Evolutionary conservation across 108 stramenopile genomes (phyloP).

Genomic region (Fragilaria crotonensis): DNA sequence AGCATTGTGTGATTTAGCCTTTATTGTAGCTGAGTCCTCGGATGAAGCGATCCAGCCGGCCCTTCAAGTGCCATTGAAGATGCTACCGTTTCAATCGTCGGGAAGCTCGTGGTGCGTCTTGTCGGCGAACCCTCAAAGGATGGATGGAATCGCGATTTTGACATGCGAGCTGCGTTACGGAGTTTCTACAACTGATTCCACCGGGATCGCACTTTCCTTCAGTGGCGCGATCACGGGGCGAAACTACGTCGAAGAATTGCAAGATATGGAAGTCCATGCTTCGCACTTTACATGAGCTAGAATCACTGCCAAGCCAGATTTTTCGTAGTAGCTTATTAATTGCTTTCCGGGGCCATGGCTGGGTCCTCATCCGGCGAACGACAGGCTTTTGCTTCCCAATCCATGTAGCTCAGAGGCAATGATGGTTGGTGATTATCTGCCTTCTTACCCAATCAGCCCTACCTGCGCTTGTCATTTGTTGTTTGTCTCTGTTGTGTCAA

Average conservation of each 20-base stretch:
- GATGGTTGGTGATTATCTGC: too few species aligned
- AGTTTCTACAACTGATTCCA: slow-evolving; percentile 55
- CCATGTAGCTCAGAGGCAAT: too few species aligned
- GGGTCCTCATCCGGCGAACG: too few species aligned
- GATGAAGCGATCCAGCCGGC: slow-evolving; percentile 77
- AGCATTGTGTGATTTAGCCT: slow-evolving; percentile 63
- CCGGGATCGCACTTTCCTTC: slow-evolving; percentile 51
- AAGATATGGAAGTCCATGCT: slow-evolving; percentile 74
- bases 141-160: slow-evolving; percentile 70
- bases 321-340: too few species aligned
- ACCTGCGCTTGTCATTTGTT: too few species aligned
- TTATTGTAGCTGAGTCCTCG: slow-evolving; percentile 89
- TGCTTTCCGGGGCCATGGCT: too few species aligned
- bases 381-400: too few species aligned
- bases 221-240: slow-evolving; percentile 34
- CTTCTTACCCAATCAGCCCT: too few species aligned
- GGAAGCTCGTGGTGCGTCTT: slow-evolving; percentile 81
- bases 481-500: too few species aligned
- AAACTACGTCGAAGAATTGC: slow-evolving; percentile 78
- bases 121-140: slow-evolving; percentile 60
- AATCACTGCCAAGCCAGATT: too few species aligned
- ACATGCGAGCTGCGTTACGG: slow-evolving; percentile 84
- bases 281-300: slow-evolving; percentile 59
- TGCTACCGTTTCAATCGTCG: slow-evolving; percentile 49
- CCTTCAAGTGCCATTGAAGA: slow-evolving; percentile 59